A percentile compares a stretch with the other conserved stretches of the same genome.
These are phyloP conservation scores for Flaveria ramosissima DNA, from an alignment of 129 eudicot species.

Conservation along the genomic window DNA sequence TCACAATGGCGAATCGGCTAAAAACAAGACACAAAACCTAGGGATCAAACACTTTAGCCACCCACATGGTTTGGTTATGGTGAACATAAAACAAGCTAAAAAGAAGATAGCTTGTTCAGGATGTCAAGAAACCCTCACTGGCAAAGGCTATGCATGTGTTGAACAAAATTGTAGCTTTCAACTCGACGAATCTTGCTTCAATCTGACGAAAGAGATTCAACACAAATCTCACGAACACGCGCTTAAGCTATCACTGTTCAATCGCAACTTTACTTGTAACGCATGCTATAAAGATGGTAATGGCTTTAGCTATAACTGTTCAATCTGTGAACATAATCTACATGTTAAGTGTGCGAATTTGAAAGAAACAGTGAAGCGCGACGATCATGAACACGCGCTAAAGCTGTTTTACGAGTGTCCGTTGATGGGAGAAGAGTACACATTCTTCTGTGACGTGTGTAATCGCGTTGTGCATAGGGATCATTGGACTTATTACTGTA, in stretches of 20 bases:
- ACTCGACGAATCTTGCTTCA: constrained; percentile 52
- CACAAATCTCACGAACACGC: constrained; percentile 35
- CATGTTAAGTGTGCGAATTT: constrained; percentile 53
- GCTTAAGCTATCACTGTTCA: not conserved
- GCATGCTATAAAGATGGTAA: constrained; percentile 44
- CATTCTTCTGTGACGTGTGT: constrained; percentile 39
- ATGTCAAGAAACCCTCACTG: constrained; percentile 41
- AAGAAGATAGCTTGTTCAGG: constrained; percentile 41
- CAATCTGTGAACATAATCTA: constrained; percentile 42
- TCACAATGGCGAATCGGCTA: constrained; percentile 13
- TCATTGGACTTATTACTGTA: constrained; percentile 42
- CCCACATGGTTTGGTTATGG: constrained; percentile 41
- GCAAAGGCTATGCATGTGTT: constrained; percentile 38
- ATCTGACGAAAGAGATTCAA: constrained; percentile 33
- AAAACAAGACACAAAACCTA: constrained; percentile 14
- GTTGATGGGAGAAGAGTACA: constrained; percentile 22
- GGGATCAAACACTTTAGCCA: constrained; percentile 55
- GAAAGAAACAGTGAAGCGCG: constrained; percentile 36
- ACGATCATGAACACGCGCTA: constrained; percentile 42
- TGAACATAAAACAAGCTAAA: constrained; percentile 35
- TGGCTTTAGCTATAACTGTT: constrained; percentile 42
- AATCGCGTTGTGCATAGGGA: constrained; percentile 19
- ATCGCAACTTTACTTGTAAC: constrained; percentile 38
- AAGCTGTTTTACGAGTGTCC: constrained; percentile 31
- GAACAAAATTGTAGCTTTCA: constrained; percentile 44